These are phyloP conservation scores for Aspergillus sclerotioniger DNA, from an alignment of 495 filamentous ascomycete species.

Conservation along the genomic window DNA sequence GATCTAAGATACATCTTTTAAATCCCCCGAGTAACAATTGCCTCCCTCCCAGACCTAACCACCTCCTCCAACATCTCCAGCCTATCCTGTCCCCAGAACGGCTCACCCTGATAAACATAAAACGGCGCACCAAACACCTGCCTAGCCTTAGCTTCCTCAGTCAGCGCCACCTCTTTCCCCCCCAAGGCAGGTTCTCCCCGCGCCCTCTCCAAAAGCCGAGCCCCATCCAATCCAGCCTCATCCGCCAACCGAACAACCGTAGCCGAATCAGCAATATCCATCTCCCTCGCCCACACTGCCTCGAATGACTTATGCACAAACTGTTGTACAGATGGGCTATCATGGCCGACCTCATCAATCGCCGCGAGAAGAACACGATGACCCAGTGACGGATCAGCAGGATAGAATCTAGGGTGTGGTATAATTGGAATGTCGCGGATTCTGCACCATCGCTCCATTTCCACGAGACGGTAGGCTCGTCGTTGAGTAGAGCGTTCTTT, in stretches of 20 bases:
- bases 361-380: conserved; percentile 20
- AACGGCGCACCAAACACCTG: conserved; percentile 10
- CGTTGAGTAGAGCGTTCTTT: conserved; percentile 12
- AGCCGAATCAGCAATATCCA: conserved; percentile 6
- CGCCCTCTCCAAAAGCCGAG: neutral
- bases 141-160: conserved; percentile 6
- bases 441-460: conserved; percentile 19
- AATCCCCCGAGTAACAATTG: neutral
- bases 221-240: conserved; percentile 5
- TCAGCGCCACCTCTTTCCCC: conserved; percentile 1
- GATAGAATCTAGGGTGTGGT: conserved; percentile 18
- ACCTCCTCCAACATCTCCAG: conserved; percentile 12
- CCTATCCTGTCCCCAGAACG: conserved; percentile 14
- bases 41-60: conserved; percentile 1
- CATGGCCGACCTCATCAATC: conserved; percentile 10
- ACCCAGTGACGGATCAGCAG: conserved; percentile 19
- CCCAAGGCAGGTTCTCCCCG: neutral
- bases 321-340: conserved; percentile 3
- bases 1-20: too few relatives aligned
- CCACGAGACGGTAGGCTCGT: conserved; percentile 10
- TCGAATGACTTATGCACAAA: conserved; percentile 6
- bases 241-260: conserved; percentile 2
- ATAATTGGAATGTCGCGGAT: conserved; percentile 20
- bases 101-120: neutral
- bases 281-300: conserved; percentile 13